Evolutionary conservation across 2,329 filamentous ascomycete species (phyloP), one percentile per base, ranked within the genome.

Genomic region (Hymenoscyphus occultus): DNA sequence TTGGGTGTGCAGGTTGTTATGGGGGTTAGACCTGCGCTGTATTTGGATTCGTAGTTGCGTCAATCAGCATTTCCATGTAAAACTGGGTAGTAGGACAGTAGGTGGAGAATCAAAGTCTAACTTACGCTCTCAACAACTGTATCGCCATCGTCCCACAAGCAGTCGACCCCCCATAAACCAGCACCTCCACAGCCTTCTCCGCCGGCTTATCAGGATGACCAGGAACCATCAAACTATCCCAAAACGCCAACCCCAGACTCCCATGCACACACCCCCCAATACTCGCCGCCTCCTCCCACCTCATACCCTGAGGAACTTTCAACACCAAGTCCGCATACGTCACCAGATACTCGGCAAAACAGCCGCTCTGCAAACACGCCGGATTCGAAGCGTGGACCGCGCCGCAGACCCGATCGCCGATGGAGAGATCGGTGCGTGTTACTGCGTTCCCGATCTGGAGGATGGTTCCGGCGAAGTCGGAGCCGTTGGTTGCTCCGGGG

Each of bases 101-200:
- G 59, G n/a, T 40, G 2, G 2, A 2, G 3, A 2, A 28, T 35
- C n/a, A 3, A n/a, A 14, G 19, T 42, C 48, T 5, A 51, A 67
- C 70, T 64, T 51, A 66, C 71, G 80, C 73, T 65, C 78, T 78
- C 7, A 78, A 78, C 62, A 82, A 59, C 66, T 83, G 81, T 10
- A 80, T 76, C 0, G 78, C 80, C 63, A 78, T 71, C 0, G 77
- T 78, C 0, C 81, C 81, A 0, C 74, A 77, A 0, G 79, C 72
- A 0, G 80, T 80, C 40, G 72, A 74, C 1, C 80, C 82, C 1
- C 81, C 81, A 56, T 77, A 77, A 7, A 83, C 76, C 1, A 84
- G 72, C 0, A 83, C 74, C 19, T 60, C 48, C 7, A 42, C 39
- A 2, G 35, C 48, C 22, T 56, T 56, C 54, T 28, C 54, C 12